Percentiles rank a stretch among this genome's conserved stretches.
Evolutionary conservation across 2,329 filamentous ascomycete species (phyloP).

Genomic region (Aureobasidium sp.): DNA sequence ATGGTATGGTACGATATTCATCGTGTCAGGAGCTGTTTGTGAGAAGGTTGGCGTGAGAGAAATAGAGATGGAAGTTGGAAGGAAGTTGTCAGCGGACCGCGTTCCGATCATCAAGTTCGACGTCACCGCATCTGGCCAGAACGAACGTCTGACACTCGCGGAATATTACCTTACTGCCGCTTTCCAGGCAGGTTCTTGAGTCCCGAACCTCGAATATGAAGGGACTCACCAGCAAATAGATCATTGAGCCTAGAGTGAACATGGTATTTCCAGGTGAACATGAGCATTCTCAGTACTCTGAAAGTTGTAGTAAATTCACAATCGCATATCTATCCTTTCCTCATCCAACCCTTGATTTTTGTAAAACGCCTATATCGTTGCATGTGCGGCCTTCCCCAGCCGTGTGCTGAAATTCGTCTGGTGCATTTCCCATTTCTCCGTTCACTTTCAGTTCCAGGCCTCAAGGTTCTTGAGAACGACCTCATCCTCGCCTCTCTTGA

Average conservation of each 20-base stretch:
- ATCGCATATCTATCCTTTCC: slow-evolving; percentile 1
- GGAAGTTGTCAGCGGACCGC: not conserved
- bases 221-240: not conserved
- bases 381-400: not conserved
- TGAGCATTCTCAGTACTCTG: not conserved
- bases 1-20: not conserved
- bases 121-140: not conserved
- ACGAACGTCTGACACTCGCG: not conserved
- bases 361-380: slow-evolving; percentile 1
- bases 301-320: not conserved
- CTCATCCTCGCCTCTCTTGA: slow-evolving; percentile 38
- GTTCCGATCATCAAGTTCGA: not conserved
- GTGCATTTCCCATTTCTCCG: not conserved
- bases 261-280: not conserved
- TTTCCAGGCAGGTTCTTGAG: not conserved
- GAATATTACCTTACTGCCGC: not conserved
- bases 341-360: slow-evolving; percentile 1
- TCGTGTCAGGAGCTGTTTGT: no score
- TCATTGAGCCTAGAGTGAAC: not conserved
- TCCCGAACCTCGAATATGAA: not conserved
- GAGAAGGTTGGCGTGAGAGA: not conserved
- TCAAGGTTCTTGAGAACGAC: slow-evolving; percentile 11
- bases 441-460: slow-evolving; percentile 3
- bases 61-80: not conserved
- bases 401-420: not conserved